A percentile compares a stretch with the other conserved stretches of the same genome.
Evolutionary conservation across 371 early-diverging fungal species (phyloP).

Genomic region (Gilbertella persicaria): DNA sequence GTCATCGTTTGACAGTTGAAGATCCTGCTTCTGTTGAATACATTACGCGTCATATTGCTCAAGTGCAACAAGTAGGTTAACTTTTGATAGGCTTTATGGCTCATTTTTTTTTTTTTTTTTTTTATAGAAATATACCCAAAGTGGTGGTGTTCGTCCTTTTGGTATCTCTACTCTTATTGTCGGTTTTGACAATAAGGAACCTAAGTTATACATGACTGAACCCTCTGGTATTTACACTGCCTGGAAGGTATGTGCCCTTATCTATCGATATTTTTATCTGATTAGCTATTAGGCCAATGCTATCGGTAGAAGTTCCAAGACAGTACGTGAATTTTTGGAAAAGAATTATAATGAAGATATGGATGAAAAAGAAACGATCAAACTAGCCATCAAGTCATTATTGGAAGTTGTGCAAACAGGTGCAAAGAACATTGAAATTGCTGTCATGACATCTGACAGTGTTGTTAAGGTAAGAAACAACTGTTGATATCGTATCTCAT

Average conservation of each 20-base stretch:
- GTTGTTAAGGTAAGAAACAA: constrained; percentile 60
- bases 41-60: constrained; percentile 96
- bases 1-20: constrained; percentile 94
- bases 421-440: constrained; percentile 97
- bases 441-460: constrained; percentile 81
- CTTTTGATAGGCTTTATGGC: background rate
- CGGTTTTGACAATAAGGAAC: constrained; percentile 88
- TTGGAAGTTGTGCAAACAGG: constrained; percentile 98
- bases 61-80: constrained; percentile 86
- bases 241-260: constrained; percentile 76
- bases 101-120: background rate
- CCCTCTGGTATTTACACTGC: constrained; percentile 99
- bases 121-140: constrained; percentile 96
- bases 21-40: constrained; percentile 98
- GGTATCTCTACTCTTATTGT: constrained; percentile 98
- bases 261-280: background rate
- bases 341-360: constrained; percentile 93
- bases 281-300: constrained; percentile 74
- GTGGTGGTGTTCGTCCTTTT: constrained; percentile 98
- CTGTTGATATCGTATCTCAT: background rate
- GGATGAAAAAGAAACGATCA: constrained; percentile 79
- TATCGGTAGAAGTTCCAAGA: constrained; percentile 96
- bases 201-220: constrained; percentile 97
- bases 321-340: constrained; percentile 96
- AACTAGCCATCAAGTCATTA: constrained; percentile 89